Evolutionary conservation across 306 rosid species (phyloP), one percentile per base, ranked within the genome.

Genomic region (Acacia melanoxylon): DNA sequence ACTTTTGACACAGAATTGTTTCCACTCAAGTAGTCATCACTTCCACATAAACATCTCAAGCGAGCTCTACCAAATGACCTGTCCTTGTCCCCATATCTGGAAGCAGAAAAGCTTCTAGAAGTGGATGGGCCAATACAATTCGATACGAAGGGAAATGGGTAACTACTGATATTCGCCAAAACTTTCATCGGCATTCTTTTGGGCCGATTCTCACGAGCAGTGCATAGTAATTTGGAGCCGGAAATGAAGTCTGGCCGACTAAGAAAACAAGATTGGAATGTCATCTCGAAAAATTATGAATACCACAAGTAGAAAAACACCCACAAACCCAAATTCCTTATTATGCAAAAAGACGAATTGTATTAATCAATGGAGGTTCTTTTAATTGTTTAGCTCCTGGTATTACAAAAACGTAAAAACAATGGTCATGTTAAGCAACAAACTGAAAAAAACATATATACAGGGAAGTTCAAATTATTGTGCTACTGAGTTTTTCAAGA

Each of bases 41-140:
- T 67, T 73, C 80, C 77, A 51, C 83, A 88, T 75, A 79, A 25
- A 73, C 90, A 82, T 78, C 81, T 76, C 88, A 86, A 89, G 27
- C 82, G 77, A 78, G 85, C 78, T 80, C 87, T 85, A 77, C 68
- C 72, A 58, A 79, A 72, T 24, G 74, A 78, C 68, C 62, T 79
- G 20, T 73, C 24, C 79, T 82, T 76, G 10, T 35, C 49, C 13
- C 54, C 72, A 66, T 24, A 49, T 79, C 69, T 76, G 68, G 83
- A 72, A 76, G 46, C 63, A 12, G 46, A 29, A 73, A 76, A 78
- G 69, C 76, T 80, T 79, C 72, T 35, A 61, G 58, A 51, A 83
- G 75, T 75, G 51, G 76, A 82, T 31, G 84, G 56, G 19, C 40
- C 80, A 78, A 62, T 79, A 75, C 65, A 87, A 69, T 70, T 84